Conservation (phyloP, 148 eudicot genomes). For the Diospyros lotus region DNA sequence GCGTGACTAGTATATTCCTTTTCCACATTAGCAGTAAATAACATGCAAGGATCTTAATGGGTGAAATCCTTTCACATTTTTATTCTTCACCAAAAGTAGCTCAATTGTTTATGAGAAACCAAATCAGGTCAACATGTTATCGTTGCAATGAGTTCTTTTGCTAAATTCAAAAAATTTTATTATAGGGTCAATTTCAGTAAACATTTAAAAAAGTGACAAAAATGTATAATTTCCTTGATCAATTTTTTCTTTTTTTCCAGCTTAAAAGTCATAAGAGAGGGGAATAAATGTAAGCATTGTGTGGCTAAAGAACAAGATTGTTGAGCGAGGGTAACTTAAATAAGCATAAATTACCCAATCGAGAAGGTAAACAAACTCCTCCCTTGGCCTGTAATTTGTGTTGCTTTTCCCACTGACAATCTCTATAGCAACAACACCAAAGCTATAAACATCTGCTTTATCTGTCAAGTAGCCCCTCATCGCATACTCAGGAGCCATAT, state of each 20-base stretch:
- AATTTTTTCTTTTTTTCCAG: neutral
- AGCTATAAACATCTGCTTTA: slow-evolving; percentile 93
- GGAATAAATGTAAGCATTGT: neutral
- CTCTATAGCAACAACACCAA: slow-evolving; percentile 72
- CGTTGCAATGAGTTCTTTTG: no score
- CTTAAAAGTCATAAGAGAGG: neutral
- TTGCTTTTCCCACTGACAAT: slow-evolving; percentile 85
- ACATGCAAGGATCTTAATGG: neutral
- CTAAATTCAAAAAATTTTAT: no score
- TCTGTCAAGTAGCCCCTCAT: slow-evolving; percentile 87
- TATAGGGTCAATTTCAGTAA: neutral
- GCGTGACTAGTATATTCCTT: no score
- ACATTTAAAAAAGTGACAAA: neutral
- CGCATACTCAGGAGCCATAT: slow-evolving; percentile 95
- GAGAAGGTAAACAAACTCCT: slow-evolving; percentile 81
- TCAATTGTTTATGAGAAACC: no score
- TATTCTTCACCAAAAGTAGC: no score
- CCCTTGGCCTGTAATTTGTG: slow-evolving; percentile 67
- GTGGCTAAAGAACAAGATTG: neutral
- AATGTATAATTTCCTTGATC: neutral
- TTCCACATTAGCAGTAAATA: no score
- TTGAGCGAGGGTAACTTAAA: neutral
- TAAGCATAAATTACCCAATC: slow-evolving; percentile 60
- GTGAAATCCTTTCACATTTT: neutral
- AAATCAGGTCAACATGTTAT: no score